Evolutionary conservation across 2,329 filamentous ascomycete species (phyloP).

Genomic region (Knoxdaviesia proteae): DNA sequence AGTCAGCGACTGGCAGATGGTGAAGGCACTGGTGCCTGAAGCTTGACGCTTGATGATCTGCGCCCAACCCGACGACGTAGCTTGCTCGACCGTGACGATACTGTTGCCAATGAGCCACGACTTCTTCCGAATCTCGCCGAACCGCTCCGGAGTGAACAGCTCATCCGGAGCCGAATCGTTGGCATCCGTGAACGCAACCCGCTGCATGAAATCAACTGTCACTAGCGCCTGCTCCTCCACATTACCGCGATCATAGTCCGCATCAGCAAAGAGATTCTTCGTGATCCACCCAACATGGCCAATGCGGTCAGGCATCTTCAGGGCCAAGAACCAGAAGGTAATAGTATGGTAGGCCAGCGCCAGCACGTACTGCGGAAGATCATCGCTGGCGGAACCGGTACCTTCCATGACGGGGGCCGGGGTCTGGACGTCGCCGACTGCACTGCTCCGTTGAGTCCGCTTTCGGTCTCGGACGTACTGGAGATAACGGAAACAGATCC

Average conservation of each 20-base stretch:
- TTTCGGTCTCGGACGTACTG: conserved; percentile 63
- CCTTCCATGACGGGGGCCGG: neutral
- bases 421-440: neutral
- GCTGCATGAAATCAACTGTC: conserved; percentile 86
- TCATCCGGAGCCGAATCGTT: conserved; percentile 52
- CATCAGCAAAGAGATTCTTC: conserved; percentile 64
- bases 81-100: conserved; percentile 54
- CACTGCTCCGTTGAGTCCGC: conserved; percentile 23
- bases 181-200: conserved; percentile 66
- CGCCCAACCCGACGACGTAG: conserved; percentile 43
- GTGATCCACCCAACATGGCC: conserved; percentile 81
- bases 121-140: conserved; percentile 45
- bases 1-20: conserved; percentile 36
- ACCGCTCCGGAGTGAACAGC: conserved; percentile 41
- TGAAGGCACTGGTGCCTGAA: conserved; percentile 41
- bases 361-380: conserved; percentile 83
- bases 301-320: conserved; percentile 66
- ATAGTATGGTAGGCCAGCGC: conserved; percentile 88
- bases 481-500: conserved; percentile 82
- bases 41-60: conserved; percentile 52
- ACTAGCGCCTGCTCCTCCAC: conserved; percentile 87
- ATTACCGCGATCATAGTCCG: conserved; percentile 43
- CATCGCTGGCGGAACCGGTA: conserved; percentile 24
- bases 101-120: conserved; percentile 56
- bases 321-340: conserved; percentile 85